These are phyloP conservation scores for Naganishia liquefaciens DNA, from an alignment of 1,284 basidiomycete genomes.

Conservation along the genomic window DNA sequence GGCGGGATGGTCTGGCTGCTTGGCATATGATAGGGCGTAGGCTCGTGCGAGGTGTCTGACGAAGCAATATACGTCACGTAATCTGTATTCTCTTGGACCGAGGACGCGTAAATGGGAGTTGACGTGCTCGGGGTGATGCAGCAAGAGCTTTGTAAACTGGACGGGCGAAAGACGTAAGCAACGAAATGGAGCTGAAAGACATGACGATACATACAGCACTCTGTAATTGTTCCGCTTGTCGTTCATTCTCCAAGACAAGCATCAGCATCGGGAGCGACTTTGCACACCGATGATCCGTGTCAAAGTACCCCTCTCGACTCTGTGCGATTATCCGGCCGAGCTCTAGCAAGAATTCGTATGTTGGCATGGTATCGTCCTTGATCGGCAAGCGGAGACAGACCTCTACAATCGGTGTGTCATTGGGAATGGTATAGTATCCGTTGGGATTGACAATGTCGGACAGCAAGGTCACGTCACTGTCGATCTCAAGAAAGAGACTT, in stretches of 20 bases:
- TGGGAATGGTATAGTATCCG: constrained; percentile 9
- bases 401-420: constrained; percentile 1
- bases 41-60: constrained; percentile 10
- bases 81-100: not conserved
- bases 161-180: too few relatives aligned
- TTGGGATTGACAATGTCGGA: not conserved
- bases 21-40: not conserved
- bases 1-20: constrained; percentile 3
- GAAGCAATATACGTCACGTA: constrained; percentile 4
- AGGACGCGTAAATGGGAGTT: constrained; percentile 6
- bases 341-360: not conserved
- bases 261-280: constrained; percentile 9
- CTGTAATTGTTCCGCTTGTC: not conserved
- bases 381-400: not conserved
- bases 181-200: not conserved
- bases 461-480: not conserved
- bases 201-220: not conserved
- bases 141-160: constrained; percentile 1
- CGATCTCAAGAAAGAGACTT: constrained; percentile 1
- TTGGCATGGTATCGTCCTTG: not conserved
- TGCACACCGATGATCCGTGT: constrained; percentile 6
- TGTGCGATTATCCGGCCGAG: constrained; percentile 2
- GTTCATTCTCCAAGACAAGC: constrained; percentile 4
- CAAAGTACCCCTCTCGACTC: constrained; percentile 17
- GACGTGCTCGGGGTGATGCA: constrained; percentile 2